Evolutionary conservation across 305 asterid genomes (phyloP).

Genomic region (Fraxinus paxiana): DNA sequence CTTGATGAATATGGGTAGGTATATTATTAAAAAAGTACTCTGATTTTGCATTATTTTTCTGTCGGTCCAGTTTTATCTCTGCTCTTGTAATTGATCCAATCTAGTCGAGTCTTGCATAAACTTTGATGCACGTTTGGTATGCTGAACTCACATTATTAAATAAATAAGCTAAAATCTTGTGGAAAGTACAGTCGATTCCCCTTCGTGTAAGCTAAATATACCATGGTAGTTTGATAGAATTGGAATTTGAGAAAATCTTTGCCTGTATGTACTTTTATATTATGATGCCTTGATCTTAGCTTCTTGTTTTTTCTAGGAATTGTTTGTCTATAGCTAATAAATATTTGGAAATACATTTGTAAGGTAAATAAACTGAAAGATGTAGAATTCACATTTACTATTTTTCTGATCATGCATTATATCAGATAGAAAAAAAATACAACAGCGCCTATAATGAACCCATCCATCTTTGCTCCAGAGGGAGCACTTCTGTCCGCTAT

Average conservation of each 20-base stretch:
- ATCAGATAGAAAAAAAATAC: not conserved
- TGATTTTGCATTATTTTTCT: not conserved
- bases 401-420: not conserved
- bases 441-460: not conserved
- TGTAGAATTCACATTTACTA: not conserved
- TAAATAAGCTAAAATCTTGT: not conserved
- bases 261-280: not conserved
- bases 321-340: slow-evolving; percentile 5
- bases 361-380: not conserved
- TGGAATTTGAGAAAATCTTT: slow-evolving; percentile 12
- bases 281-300: not conserved
- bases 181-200: not conserved
- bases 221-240: not conserved
- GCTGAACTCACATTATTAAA: not conserved
- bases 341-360: not conserved
- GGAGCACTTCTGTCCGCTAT: not conserved
- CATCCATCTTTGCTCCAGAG: not conserved
- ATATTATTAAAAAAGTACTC: not conserved
- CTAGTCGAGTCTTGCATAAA: not conserved
- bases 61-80: not conserved
- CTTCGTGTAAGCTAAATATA: not conserved
- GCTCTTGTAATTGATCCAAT: not conserved
- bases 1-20: slow-evolving; percentile 64
- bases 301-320: not conserved
- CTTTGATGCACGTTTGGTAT: not conserved